These are phyloP conservation scores for Colletotrichum sp. DNA, from an alignment of 2,329 filamentous ascomycete species.

Conservation along the genomic window DNA sequence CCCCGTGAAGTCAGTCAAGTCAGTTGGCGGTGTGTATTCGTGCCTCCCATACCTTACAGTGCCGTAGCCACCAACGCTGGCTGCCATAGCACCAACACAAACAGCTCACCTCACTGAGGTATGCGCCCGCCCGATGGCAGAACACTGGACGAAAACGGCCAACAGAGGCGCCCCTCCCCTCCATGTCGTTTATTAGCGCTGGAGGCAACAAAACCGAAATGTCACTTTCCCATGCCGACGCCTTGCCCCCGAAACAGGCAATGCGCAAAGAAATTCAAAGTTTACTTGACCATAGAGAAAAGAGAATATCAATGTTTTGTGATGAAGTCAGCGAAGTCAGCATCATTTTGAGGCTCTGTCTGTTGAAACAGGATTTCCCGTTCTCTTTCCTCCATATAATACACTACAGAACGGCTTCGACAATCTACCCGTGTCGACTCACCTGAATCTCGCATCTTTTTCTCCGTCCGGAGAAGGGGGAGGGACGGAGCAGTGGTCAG, in stretches of 20 bases:
- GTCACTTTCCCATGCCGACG: slow-evolving; percentile 3
- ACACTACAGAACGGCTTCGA: slow-evolving; percentile 2
- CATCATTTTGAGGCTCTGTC: not conserved
- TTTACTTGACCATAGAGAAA: not conserved
- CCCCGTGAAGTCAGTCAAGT: not conserved
- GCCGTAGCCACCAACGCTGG: not conserved
- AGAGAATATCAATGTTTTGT: not conserved
- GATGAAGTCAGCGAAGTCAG: not conserved
- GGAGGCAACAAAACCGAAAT: not conserved
- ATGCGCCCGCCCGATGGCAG: not conserved
- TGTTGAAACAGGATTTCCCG: not conserved
- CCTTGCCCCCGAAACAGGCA: not conserved
- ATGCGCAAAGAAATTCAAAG: not conserved
- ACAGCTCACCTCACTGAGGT: not conserved
- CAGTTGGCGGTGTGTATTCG: not conserved
- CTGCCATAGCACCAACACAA: not conserved
- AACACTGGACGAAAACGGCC: not conserved
- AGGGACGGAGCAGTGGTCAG: not conserved
- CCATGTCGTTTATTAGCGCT: not conserved
- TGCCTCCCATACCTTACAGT: not conserved
- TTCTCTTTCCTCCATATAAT: not conserved
- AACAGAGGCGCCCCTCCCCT: not conserved
- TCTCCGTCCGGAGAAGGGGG: not conserved
- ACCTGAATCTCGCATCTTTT: slow-evolving; percentile 20
- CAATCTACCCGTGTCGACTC: slow-evolving; percentile 19